A percentile compares a stretch with the other conserved stretches of the same genome.
phyloP scores from a whole-genome alignment of 805 yeast genomes.

The Ogataea methylovora region DNA sequence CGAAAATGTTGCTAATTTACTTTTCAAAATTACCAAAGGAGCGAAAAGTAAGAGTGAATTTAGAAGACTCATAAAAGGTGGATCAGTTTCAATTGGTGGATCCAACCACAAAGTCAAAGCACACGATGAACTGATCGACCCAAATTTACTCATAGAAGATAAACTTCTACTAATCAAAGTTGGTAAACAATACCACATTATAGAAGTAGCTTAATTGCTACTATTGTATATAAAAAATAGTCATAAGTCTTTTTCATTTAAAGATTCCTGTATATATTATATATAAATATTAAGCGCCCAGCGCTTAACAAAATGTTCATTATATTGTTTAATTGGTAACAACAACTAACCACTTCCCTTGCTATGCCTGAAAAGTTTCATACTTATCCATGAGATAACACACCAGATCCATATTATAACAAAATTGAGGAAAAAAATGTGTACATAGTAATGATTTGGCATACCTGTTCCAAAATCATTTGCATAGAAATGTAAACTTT shows the following conservation, averaged over 20 bases:
- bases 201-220: conserved; percentile 26
- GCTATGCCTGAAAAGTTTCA: conserved; percentile 75
- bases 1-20: conserved; percentile 41
- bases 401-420: conserved; percentile 60
- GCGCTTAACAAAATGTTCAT: not conserved
- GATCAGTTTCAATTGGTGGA: conserved; percentile 68
- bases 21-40: conserved; percentile 34
- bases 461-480: conserved; percentile 8
- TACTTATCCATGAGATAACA: conserved; percentile 66
- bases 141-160: conserved; percentile 47
- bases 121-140: conserved; percentile 40
- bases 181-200: conserved; percentile 66
- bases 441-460: conserved; percentile 22
- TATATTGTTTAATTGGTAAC: not conserved
- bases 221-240: conserved; percentile 7
- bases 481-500: not conserved
- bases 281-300: not conserved
- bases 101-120: conserved; percentile 44
- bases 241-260: not conserved
- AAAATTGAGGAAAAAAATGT: conserved; percentile 22
- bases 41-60: conserved; percentile 32
- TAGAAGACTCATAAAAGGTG: conserved; percentile 49
- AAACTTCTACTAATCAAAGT: conserved; percentile 57
- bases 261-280: not conserved
- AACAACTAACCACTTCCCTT: conserved; percentile 46